Evolutionary conservation across 2,329 filamentous ascomycete genomes (phyloP).

Genomic region (Colletotrichum lini): DNA sequence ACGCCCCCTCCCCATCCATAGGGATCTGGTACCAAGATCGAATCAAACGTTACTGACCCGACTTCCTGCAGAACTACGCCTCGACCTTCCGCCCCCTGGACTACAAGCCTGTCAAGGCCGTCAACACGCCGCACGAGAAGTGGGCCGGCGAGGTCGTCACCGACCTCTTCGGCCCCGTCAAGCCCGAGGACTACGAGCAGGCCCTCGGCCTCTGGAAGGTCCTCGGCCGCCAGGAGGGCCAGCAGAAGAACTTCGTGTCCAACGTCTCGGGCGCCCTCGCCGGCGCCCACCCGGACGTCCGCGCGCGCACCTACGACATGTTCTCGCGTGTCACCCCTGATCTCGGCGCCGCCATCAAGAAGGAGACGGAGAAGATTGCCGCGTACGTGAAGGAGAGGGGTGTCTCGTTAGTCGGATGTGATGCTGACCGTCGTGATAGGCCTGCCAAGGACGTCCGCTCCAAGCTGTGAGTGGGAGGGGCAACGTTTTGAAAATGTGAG

Average conservation of each 20-base stretch:
- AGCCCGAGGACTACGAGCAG: constrained; percentile 66
- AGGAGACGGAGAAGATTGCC: constrained; percentile 65
- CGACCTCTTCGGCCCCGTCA: constrained; percentile 61
- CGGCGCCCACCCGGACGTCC: constrained; percentile 67
- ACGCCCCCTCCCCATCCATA: too few species aligned
- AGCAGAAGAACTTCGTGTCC: constrained; percentile 73
- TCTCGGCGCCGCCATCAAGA: constrained; percentile 66
- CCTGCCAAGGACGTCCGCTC: constrained; percentile 29
- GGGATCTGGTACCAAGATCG: background rate
- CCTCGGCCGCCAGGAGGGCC: constrained; percentile 63
- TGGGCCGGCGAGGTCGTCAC: constrained; percentile 62
- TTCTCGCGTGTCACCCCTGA: constrained; percentile 69
- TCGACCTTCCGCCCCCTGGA: constrained; percentile 60
- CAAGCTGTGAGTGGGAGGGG: constrained; percentile 29
- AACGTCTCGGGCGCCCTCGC: constrained; percentile 72
- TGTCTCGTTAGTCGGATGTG: background rate
- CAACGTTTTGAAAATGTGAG: background rate
- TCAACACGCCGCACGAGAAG: constrained; percentile 59
- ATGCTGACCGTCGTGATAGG: constrained; percentile 19
- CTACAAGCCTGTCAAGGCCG: constrained; percentile 59
- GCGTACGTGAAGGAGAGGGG: constrained; percentile 37
- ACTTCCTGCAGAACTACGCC: constrained; percentile 61
- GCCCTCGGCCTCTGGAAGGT: constrained; percentile 64
- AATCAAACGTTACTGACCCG: background rate
- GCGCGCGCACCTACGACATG: constrained; percentile 73